phyloP scores from a whole-genome alignment of 257 asterid genomes.

The Rauvolfia tetraphylla region DNA sequence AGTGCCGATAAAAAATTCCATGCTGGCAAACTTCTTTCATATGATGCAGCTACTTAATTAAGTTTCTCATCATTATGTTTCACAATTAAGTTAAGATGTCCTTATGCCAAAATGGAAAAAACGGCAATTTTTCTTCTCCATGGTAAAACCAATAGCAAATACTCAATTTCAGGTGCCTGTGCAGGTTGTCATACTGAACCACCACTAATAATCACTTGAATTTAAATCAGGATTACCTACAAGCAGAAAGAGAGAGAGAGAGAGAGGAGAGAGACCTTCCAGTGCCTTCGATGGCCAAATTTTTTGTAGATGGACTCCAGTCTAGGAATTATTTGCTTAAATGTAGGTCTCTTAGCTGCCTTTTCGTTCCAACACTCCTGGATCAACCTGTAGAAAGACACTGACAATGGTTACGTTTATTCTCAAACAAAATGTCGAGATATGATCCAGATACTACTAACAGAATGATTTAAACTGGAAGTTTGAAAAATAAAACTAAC shows the following conservation, averaged over 20 bases:
- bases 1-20: background rate
- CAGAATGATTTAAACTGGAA: background rate
- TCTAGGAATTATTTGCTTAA: conserved; percentile 78
- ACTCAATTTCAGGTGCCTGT: background rate
- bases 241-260: conserved; percentile 5
- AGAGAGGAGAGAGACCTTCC: conserved; percentile 54
- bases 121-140: background rate
- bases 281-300: conserved; percentile 68
- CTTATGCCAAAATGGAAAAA: background rate
- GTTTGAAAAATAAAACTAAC: background rate
- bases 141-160: background rate
- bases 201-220: background rate
- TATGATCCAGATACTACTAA: background rate
- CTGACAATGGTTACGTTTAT: background rate
- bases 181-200: background rate
- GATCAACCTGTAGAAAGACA: conserved; percentile 57
- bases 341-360: conserved; percentile 72
- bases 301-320: conserved; percentile 59
- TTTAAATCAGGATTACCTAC: background rate
- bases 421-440: background rate
- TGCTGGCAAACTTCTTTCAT: background rate
- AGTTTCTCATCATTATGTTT: background rate
- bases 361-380: conserved; percentile 84
- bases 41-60: background rate
- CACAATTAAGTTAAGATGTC: background rate